These are phyloP conservation scores for Taphrina confusa DNA, from an alignment of 1,139 yeast genomes.

Conservation along the genomic window DNA sequence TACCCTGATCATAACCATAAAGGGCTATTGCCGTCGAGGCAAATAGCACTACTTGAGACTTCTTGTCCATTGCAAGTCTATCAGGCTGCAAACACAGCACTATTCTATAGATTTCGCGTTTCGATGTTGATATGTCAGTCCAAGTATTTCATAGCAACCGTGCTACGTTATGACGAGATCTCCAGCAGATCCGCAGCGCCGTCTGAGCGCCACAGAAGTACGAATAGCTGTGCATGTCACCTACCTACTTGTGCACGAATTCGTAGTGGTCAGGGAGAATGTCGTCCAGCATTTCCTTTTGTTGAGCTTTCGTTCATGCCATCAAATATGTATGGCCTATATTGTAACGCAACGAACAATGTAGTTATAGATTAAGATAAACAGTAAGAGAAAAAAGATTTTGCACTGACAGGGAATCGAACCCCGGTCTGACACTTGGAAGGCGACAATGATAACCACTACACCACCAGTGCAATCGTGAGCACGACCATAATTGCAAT, in stretches of 20 bases:
- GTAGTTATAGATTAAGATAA: too few relatives aligned
- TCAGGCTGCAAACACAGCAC: neutral
- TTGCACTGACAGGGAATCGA: conserved; percentile 23
- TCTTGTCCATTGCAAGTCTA: conserved; percentile 7
- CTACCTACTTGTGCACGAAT: too few relatives aligned
- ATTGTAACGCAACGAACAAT: too few relatives aligned
- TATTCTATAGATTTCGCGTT: neutral
- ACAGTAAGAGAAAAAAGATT: neutral
- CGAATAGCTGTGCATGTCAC: too few relatives aligned
- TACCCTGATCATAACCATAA: conserved; percentile 33
- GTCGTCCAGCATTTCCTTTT: too few relatives aligned
- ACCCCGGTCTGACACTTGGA: conserved; percentile 26
- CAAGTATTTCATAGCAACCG: neutral
- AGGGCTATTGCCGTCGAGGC: conserved; percentile 23
- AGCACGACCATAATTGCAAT: too few relatives aligned
- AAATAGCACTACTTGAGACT: conserved; percentile 21
- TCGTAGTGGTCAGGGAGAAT: too few relatives aligned
- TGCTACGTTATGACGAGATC: neutral
- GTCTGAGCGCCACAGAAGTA: too few relatives aligned
- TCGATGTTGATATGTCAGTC: neutral
- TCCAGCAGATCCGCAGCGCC: too few relatives aligned
- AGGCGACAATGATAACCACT: conserved; percentile 23
- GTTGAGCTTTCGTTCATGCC: too few relatives aligned
- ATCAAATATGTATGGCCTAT: too few relatives aligned
- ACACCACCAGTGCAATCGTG: conserved; percentile 18